phyloP scores from a whole-genome alignment of 257 asterid species.

The Gentiana dahurica region DNA sequence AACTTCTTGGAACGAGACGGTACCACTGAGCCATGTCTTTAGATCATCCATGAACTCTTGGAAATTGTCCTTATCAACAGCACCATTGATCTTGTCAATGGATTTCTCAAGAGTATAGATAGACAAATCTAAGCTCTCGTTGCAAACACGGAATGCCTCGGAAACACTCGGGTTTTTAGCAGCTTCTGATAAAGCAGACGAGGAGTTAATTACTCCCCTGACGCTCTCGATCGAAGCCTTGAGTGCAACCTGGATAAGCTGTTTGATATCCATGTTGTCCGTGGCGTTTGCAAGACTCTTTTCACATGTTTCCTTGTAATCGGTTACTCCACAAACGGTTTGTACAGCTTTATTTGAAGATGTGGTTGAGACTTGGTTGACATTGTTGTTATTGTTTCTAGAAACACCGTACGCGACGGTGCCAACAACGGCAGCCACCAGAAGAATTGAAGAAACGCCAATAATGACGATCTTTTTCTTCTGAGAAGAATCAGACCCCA shows the following conservation, averaged over 20 bases:
- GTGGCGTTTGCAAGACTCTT: slow-evolving; percentile 13
- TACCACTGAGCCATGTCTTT: slow-evolving; percentile 20
- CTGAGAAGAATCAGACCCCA: not conserved
- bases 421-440: slow-evolving; percentile 23
- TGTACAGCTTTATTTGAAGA: slow-evolving; percentile 13
- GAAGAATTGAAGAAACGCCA: slow-evolving; percentile 21
- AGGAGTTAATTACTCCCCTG: slow-evolving; percentile 6
- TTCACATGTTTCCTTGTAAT: slow-evolving; percentile 20
- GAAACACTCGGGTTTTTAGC: slow-evolving; percentile 16
- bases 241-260: slow-evolving; percentile 17
- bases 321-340: slow-evolving; percentile 13
- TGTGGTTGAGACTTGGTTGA: not conserved
- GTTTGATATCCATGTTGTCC: slow-evolving; percentile 10
- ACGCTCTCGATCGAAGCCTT: slow-evolving; percentile 9
- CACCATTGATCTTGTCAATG: slow-evolving; percentile 1
- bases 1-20: slow-evolving; percentile 16
- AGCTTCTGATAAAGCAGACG: slow-evolving; percentile 7
- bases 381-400: not conserved
- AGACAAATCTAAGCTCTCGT: not conserved
- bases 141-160: slow-evolving; percentile 13
- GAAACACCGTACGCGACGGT: slow-evolving; percentile 3
- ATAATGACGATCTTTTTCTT: slow-evolving; percentile 13
- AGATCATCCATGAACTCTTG: slow-evolving; percentile 13
- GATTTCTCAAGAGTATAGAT: slow-evolving; percentile 15
- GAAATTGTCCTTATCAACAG: not conserved